phyloP scores from a whole-genome alignment of 345 rosid species.

The Anastatica hierochuntica region DNA sequence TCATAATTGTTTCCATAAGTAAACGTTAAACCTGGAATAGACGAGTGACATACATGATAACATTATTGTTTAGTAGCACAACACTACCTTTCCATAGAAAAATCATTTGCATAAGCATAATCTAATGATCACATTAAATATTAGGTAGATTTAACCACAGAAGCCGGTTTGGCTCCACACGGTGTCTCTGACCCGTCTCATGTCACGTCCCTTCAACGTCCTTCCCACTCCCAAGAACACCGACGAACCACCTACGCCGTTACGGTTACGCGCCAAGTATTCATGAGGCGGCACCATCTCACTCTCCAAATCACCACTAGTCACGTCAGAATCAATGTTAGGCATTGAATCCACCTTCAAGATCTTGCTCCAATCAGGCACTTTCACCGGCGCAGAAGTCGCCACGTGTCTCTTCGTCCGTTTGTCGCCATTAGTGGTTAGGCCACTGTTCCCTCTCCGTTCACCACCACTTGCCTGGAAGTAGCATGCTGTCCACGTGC shows the following conservation, averaged over 20 bases:
- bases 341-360: slow-evolving; percentile 44
- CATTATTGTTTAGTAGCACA: too few relatives aligned
- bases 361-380: slow-evolving; percentile 85
- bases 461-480: neutral
- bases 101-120: neutral
- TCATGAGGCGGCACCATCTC: slow-evolving; percentile 90
- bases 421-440: slow-evolving; percentile 23
- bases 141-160: slow-evolving; percentile 35
- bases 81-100: too few relatives aligned
- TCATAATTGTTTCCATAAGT: too few relatives aligned
- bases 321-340: slow-evolving; percentile 38
- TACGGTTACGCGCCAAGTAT: slow-evolving; percentile 60
- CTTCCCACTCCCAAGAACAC: slow-evolving; percentile 82
- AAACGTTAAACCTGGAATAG: too few relatives aligned
- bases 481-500: slow-evolving; percentile 36
- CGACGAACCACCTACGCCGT: slow-evolving; percentile 43
- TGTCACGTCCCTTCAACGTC: slow-evolving; percentile 84
- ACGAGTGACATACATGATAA: too few relatives aligned
- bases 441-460: neutral
- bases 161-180: slow-evolving; percentile 93
- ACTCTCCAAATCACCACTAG: slow-evolving; percentile 30
- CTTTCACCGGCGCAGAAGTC: slow-evolving; percentile 71
- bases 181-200: slow-evolving; percentile 85
- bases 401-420: slow-evolving; percentile 41
- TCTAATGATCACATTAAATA: slow-evolving; percentile 22